Conservation (phyloP, 2,329 filamentous ascomycete genomes). For the Daldinia eschscholtzii region DNA sequence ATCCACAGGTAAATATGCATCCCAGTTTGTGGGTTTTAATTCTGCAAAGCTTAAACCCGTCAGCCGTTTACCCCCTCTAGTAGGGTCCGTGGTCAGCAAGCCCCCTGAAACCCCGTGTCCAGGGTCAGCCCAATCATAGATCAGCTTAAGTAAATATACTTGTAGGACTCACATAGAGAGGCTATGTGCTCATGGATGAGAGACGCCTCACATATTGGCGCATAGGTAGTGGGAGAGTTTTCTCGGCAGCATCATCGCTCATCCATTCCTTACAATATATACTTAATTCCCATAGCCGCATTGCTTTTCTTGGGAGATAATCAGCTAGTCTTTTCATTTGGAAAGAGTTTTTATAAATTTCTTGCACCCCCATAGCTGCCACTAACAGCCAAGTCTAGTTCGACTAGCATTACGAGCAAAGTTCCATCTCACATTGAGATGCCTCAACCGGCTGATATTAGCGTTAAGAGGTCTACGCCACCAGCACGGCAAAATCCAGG, state of each 20-base stretch:
- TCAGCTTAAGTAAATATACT: constrained; percentile 10
- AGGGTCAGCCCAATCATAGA: constrained; percentile 23
- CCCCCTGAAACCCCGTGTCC: constrained; percentile 38
- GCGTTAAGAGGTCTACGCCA: constrained; percentile 37
- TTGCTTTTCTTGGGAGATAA: constrained; percentile 16
- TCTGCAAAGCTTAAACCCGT: constrained; percentile 36
- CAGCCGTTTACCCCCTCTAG: constrained; percentile 19
- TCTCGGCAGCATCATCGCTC: constrained; percentile 21
- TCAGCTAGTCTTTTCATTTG: constrained; percentile 11
- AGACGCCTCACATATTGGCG: constrained; percentile 29
- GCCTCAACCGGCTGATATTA: constrained; percentile 39
- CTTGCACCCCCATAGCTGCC: constrained; percentile 6
- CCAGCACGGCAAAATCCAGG: constrained; percentile 42
- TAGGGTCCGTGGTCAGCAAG: constrained; percentile 33
- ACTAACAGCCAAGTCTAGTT: constrained; percentile 13
- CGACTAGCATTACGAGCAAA: constrained; percentile 3
- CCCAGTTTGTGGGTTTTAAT: constrained; percentile 26
- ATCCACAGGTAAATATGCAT: constrained; percentile 22
- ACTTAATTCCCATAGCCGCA: constrained; percentile 12
- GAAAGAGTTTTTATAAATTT: constrained; percentile 26
- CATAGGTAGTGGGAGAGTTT: constrained; percentile 25
- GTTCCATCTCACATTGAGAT: constrained; percentile 22
- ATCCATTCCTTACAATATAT: constrained; percentile 35
- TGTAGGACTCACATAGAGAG: constrained; percentile 30
- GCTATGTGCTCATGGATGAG: constrained; percentile 22